phyloP scores from a whole-genome alignment of 177 flowering plant species.

The Vitis hybrid region DNA sequence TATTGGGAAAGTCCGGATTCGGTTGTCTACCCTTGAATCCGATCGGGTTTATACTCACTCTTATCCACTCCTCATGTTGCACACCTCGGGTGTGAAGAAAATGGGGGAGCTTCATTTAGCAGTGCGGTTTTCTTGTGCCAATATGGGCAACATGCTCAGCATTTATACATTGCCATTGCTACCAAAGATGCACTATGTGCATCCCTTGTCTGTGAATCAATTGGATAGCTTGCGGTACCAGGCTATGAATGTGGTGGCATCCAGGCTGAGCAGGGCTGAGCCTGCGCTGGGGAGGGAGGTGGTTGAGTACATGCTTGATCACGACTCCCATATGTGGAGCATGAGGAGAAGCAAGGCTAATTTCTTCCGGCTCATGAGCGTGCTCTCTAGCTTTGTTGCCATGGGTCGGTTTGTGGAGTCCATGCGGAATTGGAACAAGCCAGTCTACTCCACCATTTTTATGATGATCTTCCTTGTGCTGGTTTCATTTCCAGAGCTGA shows the following conservation, averaged over 20 bases:
- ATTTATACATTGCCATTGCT: constrained; percentile 54
- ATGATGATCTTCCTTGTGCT: constrained; percentile 32
- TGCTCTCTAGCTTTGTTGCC: constrained; percentile 40
- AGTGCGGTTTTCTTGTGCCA: constrained; percentile 53
- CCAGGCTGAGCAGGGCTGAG: constrained; percentile 55
- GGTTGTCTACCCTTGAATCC: constrained; percentile 60
- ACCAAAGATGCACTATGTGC: constrained; percentile 67
- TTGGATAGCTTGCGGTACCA: constrained; percentile 50
- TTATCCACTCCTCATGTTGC: constrained; percentile 59
- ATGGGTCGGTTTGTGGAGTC: constrained; percentile 34
- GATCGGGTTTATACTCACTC: constrained; percentile 67
- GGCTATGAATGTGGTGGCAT: constrained; percentile 52
- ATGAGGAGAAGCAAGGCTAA: constrained; percentile 78
- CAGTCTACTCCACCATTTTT: constrained; percentile 38
- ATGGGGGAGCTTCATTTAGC: constrained; percentile 80
- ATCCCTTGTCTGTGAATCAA: constrained; percentile 50
- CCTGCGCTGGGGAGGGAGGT: constrained; percentile 65
- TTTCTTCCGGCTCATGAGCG: constrained; percentile 48
- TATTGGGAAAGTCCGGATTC: constrained; percentile 65
- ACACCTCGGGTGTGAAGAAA: constrained; percentile 62
- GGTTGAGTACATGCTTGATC: constrained; percentile 72
- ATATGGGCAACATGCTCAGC: constrained; percentile 45
- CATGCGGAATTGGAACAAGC: constrained; percentile 48
- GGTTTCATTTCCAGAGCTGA: constrained; percentile 52
- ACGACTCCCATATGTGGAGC: constrained; percentile 71